Conservation (phyloP, 2,329 filamentous ascomycete species). For the Pseudogymnoascus sp. region DNA sequence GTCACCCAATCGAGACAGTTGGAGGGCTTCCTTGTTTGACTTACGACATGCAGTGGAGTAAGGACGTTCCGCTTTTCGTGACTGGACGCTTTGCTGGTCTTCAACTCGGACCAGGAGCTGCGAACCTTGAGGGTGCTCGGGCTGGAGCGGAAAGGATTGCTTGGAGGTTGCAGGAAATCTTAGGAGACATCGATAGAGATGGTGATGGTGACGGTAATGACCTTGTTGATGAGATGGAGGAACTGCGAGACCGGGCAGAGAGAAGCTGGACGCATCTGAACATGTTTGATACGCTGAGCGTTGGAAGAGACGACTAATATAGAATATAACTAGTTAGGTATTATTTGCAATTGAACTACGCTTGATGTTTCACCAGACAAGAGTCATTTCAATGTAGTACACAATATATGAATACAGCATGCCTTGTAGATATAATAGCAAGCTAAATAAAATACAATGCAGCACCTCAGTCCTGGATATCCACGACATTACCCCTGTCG, state of each 20-base stretch:
- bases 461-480: slow-evolving; percentile 13
- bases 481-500: slow-evolving; percentile 18
- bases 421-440: background rate
- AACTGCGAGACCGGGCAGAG: background rate
- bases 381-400: background rate
- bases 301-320: background rate
- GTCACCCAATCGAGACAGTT: slow-evolving; percentile 53
- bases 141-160: slow-evolving; percentile 65
- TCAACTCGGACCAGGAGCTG: slow-evolving; percentile 62
- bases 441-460: background rate
- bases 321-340: too few relatives aligned
- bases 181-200: slow-evolving; percentile 28
- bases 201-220: background rate
- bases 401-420: background rate
- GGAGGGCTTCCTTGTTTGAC: slow-evolving; percentile 66
- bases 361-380: background rate
- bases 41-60: slow-evolving; percentile 67
- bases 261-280: slow-evolving; percentile 1
- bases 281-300: background rate
- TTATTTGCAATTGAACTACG: background rate
- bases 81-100: slow-evolving; percentile 61
- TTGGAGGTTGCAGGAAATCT: slow-evolving; percentile 57
- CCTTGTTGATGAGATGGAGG: background rate
- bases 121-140: slow-evolving; percentile 66
- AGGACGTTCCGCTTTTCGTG: slow-evolving; percentile 65